Evolutionary conservation across 129 eudicot species (phyloP), one percentile per base, ranked within the genome.

Genomic region (Oenanthe sinensis): DNA sequence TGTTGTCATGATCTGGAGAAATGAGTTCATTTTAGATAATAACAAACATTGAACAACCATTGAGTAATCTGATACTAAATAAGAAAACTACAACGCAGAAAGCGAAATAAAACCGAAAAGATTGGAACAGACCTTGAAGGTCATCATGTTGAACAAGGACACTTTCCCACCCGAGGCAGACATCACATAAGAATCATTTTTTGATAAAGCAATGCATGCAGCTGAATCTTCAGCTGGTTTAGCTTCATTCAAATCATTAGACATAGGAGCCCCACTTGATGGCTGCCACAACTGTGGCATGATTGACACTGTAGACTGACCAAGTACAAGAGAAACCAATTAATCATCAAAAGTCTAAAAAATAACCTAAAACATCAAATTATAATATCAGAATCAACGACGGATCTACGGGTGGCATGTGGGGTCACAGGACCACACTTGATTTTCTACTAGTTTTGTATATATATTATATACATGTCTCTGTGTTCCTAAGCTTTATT

Each of bases 81-180:
- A 49, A 48, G 9, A 6, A n/a, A 24, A 33, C 63, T 33, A 77
- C 24, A 47, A 45, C 19, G 5, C 48, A 24, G 50, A 74, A 42
- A 16, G 50, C 11, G 77, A 43, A 28, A 22, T 33, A 11, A 12
- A 74, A 11, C 6, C 22, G 3, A n/a, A 46, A 46, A 46, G 40
- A 65, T 19, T 65, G 44, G 6, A 68, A 62, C 83, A 50, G 40
- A 88, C 97, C 97, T 92, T 92, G 79, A 90, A 90, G 74, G 97
- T 90, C 97, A 92, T 88, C 96, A 92, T 92, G 88, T 92, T 92
- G 87, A 92, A 92, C 76, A 92, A 72, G 45, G 97, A 92, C 77
- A 92, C 88, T 77, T 92, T 92, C 83, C 97, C 97, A 42, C 97
- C 97, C 12, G 97, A 89, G 20, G 96, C 97, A 77, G 97, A 92